These are phyloP conservation scores for Rhizopus microsporus DNA, from an alignment of 371 early-diverging fungal species.

Conservation along the genomic window DNA sequence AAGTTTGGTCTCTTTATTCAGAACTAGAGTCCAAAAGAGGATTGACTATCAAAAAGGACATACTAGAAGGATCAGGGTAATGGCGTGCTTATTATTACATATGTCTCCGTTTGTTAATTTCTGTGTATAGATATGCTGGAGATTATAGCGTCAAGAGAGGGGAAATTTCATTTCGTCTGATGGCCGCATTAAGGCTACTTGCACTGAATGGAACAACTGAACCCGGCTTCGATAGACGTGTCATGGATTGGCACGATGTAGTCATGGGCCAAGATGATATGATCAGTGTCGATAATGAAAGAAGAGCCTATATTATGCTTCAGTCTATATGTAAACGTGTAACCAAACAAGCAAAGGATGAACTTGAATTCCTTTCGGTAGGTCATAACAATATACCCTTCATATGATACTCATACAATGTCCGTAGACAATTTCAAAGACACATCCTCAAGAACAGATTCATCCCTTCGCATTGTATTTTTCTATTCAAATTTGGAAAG, in stretches of 20 bases:
- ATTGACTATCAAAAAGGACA: conserved; percentile 41
- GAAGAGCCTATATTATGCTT: conserved; percentile 42
- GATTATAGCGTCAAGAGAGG: conserved; percentile 56
- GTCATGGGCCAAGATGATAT: conserved; percentile 55
- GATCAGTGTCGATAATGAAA: conserved; percentile 55
- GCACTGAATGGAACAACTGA: conserved; percentile 34
- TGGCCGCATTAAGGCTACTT: conserved; percentile 50
- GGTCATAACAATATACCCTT: background rate
- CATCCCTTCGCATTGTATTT: conserved; percentile 31
- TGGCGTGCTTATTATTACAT: background rate
- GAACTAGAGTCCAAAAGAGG: conserved; percentile 43
- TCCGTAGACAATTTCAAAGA: conserved; percentile 11
- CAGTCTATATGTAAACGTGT: conserved; percentile 32
- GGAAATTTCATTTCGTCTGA: conserved; percentile 55
- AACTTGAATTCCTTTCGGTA: conserved; percentile 26
- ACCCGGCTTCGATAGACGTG: conserved; percentile 36
- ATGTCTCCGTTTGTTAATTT: background rate
- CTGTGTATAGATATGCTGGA: conserved; percentile 6
- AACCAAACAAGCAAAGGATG: conserved; percentile 9
- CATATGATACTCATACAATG: background rate
- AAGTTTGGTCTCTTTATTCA: conserved; percentile 42
- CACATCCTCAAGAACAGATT: conserved; percentile 17
- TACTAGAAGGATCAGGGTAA: conserved; percentile 56
- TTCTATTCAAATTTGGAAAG: conserved; percentile 24
- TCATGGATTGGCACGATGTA: conserved; percentile 56